Evolutionary conservation across 192 early-diverging fungal species (phyloP), one percentile per base, ranked within the genome.

Genomic region (Chytriomyces hyalinus): DNA sequence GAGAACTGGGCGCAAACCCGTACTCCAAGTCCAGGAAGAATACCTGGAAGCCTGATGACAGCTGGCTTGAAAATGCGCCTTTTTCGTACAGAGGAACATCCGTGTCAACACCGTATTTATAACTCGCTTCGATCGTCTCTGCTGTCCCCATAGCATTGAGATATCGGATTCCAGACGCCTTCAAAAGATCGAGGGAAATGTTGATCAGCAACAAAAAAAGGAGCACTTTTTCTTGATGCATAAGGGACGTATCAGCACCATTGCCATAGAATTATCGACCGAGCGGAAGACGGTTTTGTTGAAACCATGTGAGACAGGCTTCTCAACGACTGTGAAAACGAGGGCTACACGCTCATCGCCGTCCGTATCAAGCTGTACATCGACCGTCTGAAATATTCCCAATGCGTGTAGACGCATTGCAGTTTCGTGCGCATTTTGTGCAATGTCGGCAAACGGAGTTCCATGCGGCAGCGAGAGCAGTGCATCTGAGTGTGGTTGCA

Each of bases 121-220:
- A 91, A 69, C 87, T 90, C 0, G 90, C 88, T 72, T 91, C 90
- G 6, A 96, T 68, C 17, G 87, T 85, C 81, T 99, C 97, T 36
- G 90, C 97, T 22, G 90, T 92, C 20, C 97, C 97, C 82, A 95
- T 93, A 3, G 91, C 86, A 73, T 99, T 98, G 66, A 91, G 86
- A 24, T 97, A 53, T 45, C 86, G 87, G 45, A 92, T 36, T 36
- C 36, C 82, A 0, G 94, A 90, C 13, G 91, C 85, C 65, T 89
- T 92, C 79, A 92, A 60, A 60, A n/a, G 36, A 3, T 36, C 0
- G 67, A 11, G 17, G 43, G 17, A 15, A 36, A 69, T 47, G 44
- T 17, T 11, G 17, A 36, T 17, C n/a, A 49, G 17, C 36, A 48
- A 69, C 36, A 69, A 9, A 49, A 22, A 45, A n/a, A 47, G 24